Evolutionary conservation across 352 stramenopile genomes (phyloP).

Genomic region (Globisporangium polare): DNA sequence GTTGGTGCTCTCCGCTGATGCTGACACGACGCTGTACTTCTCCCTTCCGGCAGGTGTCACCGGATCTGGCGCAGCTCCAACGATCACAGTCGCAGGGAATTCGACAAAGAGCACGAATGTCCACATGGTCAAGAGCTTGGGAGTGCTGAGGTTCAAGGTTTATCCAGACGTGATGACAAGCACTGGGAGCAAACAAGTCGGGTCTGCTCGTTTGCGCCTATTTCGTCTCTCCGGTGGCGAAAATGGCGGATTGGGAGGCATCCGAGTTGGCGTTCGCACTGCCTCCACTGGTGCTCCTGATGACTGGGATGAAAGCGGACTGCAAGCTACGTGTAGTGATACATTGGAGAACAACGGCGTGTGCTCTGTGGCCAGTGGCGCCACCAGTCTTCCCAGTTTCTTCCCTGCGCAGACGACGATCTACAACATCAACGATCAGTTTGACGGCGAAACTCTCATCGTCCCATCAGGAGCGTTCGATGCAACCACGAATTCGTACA

Average conservation of each 20-base stretch:
- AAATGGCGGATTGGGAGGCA: conserved; percentile 54
- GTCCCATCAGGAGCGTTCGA: conserved; percentile 33
- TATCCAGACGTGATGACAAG: conserved; percentile 21
- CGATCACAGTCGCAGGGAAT: conserved; percentile 41
- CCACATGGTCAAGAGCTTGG: conserved; percentile 25
- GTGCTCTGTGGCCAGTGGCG: conserved; percentile 23
- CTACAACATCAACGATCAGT: conserved; percentile 18
- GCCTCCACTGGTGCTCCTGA: conserved; percentile 17
- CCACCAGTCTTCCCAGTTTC: conserved; percentile 20
- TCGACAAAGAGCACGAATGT: conserved; percentile 35
- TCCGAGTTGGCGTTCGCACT: conserved; percentile 40
- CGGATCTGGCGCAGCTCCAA: conserved; percentile 13
- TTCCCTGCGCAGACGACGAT: conserved; percentile 33
- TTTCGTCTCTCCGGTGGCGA: conserved; percentile 59
- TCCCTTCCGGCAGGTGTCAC: conserved; percentile 7
- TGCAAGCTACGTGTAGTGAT: conserved; percentile 14
- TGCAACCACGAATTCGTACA: conserved; percentile 31
- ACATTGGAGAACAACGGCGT: conserved; percentile 11
- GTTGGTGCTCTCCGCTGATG: conserved; percentile 25
- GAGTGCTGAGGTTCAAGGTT: conserved; percentile 38
- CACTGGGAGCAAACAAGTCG: conserved; percentile 52
- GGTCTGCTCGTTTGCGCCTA: conserved; percentile 42
- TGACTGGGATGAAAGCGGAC: conserved; percentile 35
- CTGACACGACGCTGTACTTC: conserved; percentile 48
- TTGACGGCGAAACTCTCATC: conserved; percentile 29